phyloP scores from a whole-genome alignment of 345 rosid species.

The Chamaenerion angustifolium region DNA sequence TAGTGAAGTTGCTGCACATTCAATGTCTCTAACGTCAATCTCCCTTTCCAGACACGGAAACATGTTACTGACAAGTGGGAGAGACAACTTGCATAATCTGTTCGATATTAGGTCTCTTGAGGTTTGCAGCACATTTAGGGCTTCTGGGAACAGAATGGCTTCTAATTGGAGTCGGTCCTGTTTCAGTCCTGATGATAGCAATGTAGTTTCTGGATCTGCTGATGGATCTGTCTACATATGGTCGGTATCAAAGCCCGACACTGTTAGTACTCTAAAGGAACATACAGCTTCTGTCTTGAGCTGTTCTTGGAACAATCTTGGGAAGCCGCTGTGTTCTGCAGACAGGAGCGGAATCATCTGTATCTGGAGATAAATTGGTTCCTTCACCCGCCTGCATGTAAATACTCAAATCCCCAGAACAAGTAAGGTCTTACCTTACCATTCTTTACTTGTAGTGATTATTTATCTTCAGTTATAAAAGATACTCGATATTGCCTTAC shows the following conservation, averaged over 20 bases:
- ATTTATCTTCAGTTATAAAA: too few relatives aligned
- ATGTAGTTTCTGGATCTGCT: conserved; percentile 82
- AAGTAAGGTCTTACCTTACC: too few relatives aligned
- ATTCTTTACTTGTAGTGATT: too few relatives aligned
- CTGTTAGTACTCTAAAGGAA: conserved; percentile 68
- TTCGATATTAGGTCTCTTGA: conserved; percentile 76
- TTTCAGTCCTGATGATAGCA: conserved; percentile 70
- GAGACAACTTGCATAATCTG: conserved; percentile 82
- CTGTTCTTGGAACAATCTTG: conserved; percentile 91
- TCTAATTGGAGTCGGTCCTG: conserved; percentile 97
- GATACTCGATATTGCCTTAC: too few relatives aligned
- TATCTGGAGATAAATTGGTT: conserved; percentile 44
- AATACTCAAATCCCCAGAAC: too few relatives aligned
- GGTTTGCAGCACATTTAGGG: conserved; percentile 66
- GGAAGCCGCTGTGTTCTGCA: conserved; percentile 77
- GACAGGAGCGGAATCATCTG: conserved; percentile 74
- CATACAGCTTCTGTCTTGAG: conserved; percentile 62
- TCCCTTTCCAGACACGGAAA: conserved; percentile 59
- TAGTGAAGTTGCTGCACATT: conserved; percentile 81
- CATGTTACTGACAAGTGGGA: conserved; percentile 65
- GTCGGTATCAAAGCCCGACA: conserved; percentile 62
- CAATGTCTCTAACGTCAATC: conserved; percentile 66
- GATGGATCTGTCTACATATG: conserved; percentile 81
- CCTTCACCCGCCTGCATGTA: too few relatives aligned
- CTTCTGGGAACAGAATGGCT: conserved; percentile 69